Percentiles rank a stretch among this genome's conserved stretches.
These are phyloP conservation scores for Podospora bellae-mahoneyi DNA, from an alignment of 495 filamentous ascomycete species.

Conservation along the genomic window DNA sequence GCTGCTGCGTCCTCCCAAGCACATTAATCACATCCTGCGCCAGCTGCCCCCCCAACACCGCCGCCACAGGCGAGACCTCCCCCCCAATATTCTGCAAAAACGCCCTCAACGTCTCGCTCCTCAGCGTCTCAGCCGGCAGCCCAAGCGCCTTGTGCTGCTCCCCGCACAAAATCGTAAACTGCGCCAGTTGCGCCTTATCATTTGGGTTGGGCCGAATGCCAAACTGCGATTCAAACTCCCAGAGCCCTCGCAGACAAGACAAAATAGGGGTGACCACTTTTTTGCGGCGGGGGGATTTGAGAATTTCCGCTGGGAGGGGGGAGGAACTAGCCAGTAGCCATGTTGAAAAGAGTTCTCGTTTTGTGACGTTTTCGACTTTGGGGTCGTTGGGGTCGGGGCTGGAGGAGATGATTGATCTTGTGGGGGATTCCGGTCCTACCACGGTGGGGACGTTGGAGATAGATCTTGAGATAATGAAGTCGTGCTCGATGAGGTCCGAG, in stretches of 20 bases:
- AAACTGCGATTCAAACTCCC: constrained; percentile 65
- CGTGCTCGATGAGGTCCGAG: constrained; percentile 81
- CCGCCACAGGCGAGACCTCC: constrained; percentile 83
- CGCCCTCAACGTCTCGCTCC: constrained; percentile 71
- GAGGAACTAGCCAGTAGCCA: constrained; percentile 69
- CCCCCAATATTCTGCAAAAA: constrained; percentile 78
- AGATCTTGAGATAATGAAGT: constrained; percentile 81
- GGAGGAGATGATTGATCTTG: constrained; percentile 69
- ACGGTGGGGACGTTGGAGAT: constrained; percentile 69
- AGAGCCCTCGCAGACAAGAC: constrained; percentile 75
- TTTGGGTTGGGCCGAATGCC: constrained; percentile 51
- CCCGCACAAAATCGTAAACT: constrained; percentile 73
- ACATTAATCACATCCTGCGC: constrained; percentile 98
- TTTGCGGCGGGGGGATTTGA: constrained; percentile 61
- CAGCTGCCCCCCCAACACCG: constrained; percentile 82
- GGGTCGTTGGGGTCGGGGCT: constrained; percentile 66
- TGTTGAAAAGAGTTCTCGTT: constrained; percentile 82
- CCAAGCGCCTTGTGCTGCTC: constrained; percentile 71
- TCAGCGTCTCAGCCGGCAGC: constrained; percentile 71
- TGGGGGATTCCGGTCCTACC: constrained; percentile 65
- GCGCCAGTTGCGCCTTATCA: constrained; percentile 55
- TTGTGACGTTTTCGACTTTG: constrained; percentile 78
- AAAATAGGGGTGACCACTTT: constrained; percentile 75
- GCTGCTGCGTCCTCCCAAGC: constrained; percentile 82
- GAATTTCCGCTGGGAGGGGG: constrained; percentile 65